These are phyloP conservation scores for Hirsutella minnesotensis DNA, from an alignment of 2,329 filamentous ascomycete genomes.

Conservation along the genomic window DNA sequence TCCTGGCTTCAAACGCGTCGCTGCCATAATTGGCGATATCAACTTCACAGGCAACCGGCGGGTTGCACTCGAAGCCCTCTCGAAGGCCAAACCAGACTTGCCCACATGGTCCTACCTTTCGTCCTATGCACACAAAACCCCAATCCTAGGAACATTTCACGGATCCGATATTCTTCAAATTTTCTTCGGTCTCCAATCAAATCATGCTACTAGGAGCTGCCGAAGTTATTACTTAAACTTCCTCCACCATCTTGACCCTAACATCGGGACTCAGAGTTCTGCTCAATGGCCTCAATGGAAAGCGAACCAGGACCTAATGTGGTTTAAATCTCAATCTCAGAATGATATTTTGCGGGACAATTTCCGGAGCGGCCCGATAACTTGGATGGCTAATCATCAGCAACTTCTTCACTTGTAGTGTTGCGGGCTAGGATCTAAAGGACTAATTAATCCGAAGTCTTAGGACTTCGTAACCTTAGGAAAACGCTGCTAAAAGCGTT, in stretches of 20 bases:
- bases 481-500: too few species aligned
- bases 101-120: slow-evolving; percentile 65
- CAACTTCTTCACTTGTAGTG: too few species aligned
- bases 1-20: slow-evolving; percentile 65
- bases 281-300: slow-evolving; percentile 31
- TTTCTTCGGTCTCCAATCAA: slow-evolving; percentile 52
- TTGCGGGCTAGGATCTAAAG: too few species aligned
- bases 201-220: slow-evolving; percentile 48
- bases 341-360: slow-evolving; percentile 24
- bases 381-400: too few species aligned
- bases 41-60: slow-evolving; percentile 64
- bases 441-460: too few species aligned
- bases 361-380: slow-evolving; percentile 20
- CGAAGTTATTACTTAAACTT: slow-evolving; percentile 65
- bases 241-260: slow-evolving; percentile 59
- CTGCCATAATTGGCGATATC: slow-evolving; percentile 64
- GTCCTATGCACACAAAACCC: slow-evolving; percentile 59
- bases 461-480: too few species aligned
- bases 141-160: slow-evolving; percentile 70
- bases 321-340: slow-evolving; percentile 23
- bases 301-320: slow-evolving; percentile 34
- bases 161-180: slow-evolving; percentile 56
- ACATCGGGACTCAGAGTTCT: slow-evolving; percentile 32
- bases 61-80: slow-evolving; percentile 40
- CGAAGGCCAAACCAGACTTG: slow-evolving; percentile 38